These are phyloP conservation scores for Coemansia furcata DNA, from an alignment of 192 early-diverging fungal genomes.

Conservation along the genomic window DNA sequence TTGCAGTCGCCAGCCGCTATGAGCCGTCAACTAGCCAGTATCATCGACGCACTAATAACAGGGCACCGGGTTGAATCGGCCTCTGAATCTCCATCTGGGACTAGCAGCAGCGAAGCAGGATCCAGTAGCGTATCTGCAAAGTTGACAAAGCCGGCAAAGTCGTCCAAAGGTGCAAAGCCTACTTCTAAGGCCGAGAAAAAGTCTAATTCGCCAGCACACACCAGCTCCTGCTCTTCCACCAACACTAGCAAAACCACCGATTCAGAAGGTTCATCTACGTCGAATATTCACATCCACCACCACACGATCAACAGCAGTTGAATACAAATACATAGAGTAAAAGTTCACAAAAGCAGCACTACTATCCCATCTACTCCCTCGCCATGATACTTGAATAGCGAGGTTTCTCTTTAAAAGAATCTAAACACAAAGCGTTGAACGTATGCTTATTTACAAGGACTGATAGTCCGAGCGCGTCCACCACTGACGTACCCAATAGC, in stretches of 20 bases:
- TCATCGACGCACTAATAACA: slow-evolving; percentile 19
- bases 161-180: background rate
- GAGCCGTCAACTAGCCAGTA: slow-evolving; percentile 18
- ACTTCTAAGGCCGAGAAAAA: background rate
- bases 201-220: background rate
- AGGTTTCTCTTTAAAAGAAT: background rate
- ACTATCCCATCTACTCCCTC: too few species aligned
- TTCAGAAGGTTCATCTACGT: slow-evolving; percentile 2
- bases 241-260: background rate
- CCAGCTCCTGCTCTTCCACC: background rate
- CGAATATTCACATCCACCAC: slow-evolving; percentile 23
- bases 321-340: too few species aligned
- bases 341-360: too few species aligned
- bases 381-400: background rate
- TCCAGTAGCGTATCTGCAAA: background rate
- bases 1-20: background rate
- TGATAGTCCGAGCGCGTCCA: slow-evolving; percentile 51
- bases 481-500: slow-evolving; percentile 55
- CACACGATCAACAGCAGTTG: slow-evolving; percentile 4
- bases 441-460: slow-evolving; percentile 37
- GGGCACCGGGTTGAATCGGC: background rate
- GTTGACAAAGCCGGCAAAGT: background rate
- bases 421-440: background rate
- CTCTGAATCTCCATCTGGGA: background rate
- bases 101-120: background rate